Conservation (phyloP, 495 filamentous ascomycete genomes). For the Penicillium cosmopolitanum region DNA sequence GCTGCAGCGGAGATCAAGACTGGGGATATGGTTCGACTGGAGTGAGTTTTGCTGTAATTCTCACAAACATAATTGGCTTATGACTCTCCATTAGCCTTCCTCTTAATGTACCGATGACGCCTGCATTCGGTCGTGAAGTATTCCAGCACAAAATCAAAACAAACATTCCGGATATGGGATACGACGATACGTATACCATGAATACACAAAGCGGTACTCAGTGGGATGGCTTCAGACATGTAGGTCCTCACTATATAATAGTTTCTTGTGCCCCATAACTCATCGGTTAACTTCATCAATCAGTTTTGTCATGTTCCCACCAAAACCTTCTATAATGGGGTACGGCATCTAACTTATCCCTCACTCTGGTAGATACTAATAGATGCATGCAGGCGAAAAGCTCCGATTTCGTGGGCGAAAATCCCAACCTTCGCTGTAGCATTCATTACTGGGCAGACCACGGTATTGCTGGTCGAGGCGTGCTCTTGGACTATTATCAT, state of each 20-base stretch:
- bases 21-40: conserved; percentile 55
- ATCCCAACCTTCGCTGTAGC: conserved; percentile 51
- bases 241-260: conserved; percentile 24
- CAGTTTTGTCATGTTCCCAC: conserved; percentile 48
- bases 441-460: conserved; percentile 49
- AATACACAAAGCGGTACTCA: conserved; percentile 76
- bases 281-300: neutral
- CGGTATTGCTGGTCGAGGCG: conserved; percentile 53
- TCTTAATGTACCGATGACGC: conserved; percentile 52
- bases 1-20: conserved; percentile 54
- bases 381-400: conserved; percentile 35
- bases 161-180: conserved; percentile 42
- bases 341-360: conserved; percentile 13
- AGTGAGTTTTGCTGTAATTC: conserved; percentile 31
- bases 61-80: neutral
- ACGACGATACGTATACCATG: conserved; percentile 65
- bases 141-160: conserved; percentile 58
- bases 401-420: conserved; percentile 50
- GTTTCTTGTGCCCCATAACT: neutral
- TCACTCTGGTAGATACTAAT: neutral
- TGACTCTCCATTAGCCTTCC: conserved; percentile 50
- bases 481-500: conserved; percentile 54
- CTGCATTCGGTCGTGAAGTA: conserved; percentile 53
- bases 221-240: conserved; percentile 75
- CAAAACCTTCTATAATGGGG: conserved; percentile 56